phyloP scores from a whole-genome alignment of 177 flowering plant genomes.

The Telopea speciosissima region DNA sequence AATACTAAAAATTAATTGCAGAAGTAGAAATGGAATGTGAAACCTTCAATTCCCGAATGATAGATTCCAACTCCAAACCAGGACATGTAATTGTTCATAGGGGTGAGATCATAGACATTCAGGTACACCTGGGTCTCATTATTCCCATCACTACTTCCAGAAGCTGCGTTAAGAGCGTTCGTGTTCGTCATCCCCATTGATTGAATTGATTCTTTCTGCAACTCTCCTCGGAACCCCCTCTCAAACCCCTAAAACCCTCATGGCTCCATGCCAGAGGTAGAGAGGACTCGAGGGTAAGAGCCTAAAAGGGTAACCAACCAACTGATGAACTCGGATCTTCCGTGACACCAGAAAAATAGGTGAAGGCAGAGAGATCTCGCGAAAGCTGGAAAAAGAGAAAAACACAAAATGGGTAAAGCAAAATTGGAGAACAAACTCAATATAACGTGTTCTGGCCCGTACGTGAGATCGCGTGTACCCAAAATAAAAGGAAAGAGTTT shows the following conservation, averaged over 20 bases:
- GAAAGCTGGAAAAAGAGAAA: no score
- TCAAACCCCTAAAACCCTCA: not conserved
- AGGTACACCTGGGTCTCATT: constrained; percentile 33
- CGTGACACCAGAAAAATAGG: no score
- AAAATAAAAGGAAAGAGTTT: no score
- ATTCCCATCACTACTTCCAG: constrained; percentile 5
- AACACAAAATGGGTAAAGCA: no score
- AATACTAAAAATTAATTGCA: no score
- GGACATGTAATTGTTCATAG: constrained; percentile 39
- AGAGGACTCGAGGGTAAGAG: no score
- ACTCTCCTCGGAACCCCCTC: not conserved
- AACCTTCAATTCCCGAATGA: constrained; percentile 66
- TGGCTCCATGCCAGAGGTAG: not conserved
- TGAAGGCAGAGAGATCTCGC: no score
- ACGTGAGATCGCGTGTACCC: no score
- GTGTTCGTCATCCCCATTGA: not conserved
- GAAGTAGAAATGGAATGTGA: not conserved
- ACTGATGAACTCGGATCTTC: no score
- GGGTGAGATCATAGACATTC: constrained; percentile 70
- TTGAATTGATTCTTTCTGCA: not conserved
- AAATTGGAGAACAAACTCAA: no score
- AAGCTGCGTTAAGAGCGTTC: not conserved
- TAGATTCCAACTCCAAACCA: constrained; percentile 61
- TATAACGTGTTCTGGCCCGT: no score
- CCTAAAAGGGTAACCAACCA: no score